These are phyloP conservation scores for Thymus mandschuricus DNA, from an alignment of 257 asterid genomes.

Conservation along the genomic window DNA sequence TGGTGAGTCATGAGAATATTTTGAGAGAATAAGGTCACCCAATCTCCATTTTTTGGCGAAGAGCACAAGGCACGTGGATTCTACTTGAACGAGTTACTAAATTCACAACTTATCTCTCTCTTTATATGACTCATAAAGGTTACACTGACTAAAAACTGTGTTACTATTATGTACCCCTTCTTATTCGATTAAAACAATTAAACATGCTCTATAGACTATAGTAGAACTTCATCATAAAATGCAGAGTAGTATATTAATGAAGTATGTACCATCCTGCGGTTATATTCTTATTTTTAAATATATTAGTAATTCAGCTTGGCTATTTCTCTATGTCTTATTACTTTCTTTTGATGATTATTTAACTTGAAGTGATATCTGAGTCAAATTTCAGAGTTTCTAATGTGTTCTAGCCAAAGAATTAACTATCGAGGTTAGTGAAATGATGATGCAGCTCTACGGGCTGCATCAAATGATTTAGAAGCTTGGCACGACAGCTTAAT, in stretches of 20 bases:
- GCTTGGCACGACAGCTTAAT: too few relatives aligned
- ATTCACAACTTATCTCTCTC: background rate
- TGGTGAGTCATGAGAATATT: background rate
- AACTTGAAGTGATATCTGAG: too few relatives aligned
- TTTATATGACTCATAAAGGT: background rate
- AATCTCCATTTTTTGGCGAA: constrained; percentile 22
- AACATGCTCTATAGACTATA: too few relatives aligned
- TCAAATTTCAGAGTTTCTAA: too few relatives aligned
- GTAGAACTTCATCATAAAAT: background rate
- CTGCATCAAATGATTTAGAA: too few relatives aligned
- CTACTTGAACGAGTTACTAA: background rate
- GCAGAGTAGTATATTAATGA: background rate
- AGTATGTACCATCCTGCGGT: background rate
- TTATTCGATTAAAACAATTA: background rate
- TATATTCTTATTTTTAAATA: background rate
- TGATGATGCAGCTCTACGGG: too few relatives aligned
- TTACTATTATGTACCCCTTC: background rate
- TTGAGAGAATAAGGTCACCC: background rate
- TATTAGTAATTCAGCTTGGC: too few relatives aligned
- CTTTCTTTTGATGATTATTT: too few relatives aligned
- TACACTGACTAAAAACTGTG: too few relatives aligned
- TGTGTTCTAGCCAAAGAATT: too few relatives aligned
- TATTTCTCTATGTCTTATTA: too few relatives aligned
- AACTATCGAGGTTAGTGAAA: too few relatives aligned
- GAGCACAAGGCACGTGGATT: constrained; percentile 8